Conservation (phyloP, 2,329 filamentous ascomycete genomes). For the Ophiostoma pallidulum region DNA sequence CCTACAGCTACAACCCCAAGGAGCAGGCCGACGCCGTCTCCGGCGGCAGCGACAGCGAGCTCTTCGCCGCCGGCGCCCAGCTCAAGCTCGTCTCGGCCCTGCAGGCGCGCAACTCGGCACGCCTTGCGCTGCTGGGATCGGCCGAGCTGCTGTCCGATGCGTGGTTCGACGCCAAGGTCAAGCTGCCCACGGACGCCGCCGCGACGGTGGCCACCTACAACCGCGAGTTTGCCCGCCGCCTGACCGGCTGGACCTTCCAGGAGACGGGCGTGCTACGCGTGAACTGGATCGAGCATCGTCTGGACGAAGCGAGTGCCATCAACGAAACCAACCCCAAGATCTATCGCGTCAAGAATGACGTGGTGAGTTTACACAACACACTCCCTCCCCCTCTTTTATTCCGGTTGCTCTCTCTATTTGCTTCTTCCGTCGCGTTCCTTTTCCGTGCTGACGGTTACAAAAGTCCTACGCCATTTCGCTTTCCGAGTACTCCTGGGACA, state of each 20-base stretch:
- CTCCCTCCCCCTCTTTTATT: not conserved
- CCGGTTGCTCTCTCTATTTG: not conserved
- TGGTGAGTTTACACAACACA: conserved; percentile 76
- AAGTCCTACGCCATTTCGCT: conserved; percentile 81
- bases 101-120: conserved; percentile 89
- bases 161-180: conserved; percentile 78
- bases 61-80: conserved; percentile 77
- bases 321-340: conserved; percentile 70
- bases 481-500: conserved; percentile 71
- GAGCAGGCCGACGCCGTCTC: conserved; percentile 65
- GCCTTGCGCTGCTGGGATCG: conserved; percentile 76
- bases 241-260: conserved; percentile 95
- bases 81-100: conserved; percentile 74
- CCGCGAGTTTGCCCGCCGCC: conserved; percentile 70
- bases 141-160: conserved; percentile 78
- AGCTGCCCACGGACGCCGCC: conserved; percentile 41
- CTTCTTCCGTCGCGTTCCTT: too few species aligned
- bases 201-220: conserved; percentile 59
- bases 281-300: conserved; percentile 70
- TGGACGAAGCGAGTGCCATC: conserved; percentile 43
- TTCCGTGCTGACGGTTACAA: not conserved
- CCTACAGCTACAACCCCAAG: conserved; percentile 91
- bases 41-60: conserved; percentile 59
- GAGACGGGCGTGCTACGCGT: conserved; percentile 85
- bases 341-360: conserved; percentile 93